Percentiles rank a stretch among this genome's conserved stretches.
These are phyloP conservation scores for Ceratobasidium sp. DNA, from an alignment of 1,284 basidiomycete genomes.

Conservation along the genomic window DNA sequence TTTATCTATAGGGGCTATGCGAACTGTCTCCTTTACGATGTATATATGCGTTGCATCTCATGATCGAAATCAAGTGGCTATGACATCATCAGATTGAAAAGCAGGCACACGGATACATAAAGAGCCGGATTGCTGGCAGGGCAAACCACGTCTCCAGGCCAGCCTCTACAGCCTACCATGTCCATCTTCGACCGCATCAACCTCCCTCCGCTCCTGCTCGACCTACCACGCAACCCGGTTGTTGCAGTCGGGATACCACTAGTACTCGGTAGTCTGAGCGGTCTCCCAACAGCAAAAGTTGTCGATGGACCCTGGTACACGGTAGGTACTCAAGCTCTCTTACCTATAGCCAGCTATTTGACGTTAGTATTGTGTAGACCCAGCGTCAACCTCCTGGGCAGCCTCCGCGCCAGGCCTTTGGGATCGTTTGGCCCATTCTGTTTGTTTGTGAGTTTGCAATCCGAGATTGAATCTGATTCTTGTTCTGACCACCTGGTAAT, in stretches of 20 bases:
- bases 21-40: background rate
- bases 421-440: constrained; percentile 66
- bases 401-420: constrained; percentile 62
- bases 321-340: constrained; percentile 49
- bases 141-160: background rate
- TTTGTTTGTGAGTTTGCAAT: constrained; percentile 49
- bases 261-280: constrained; percentile 62
- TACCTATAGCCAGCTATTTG: background rate
- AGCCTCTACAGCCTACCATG: constrained; percentile 44
- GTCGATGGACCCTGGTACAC: constrained; percentile 65
- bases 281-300: constrained; percentile 58
- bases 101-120: background rate
- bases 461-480: constrained; percentile 43
- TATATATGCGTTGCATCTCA: constrained; percentile 16
- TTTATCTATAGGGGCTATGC: background rate
- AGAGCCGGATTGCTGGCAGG: background rate
- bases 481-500: constrained; percentile 10
- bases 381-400: constrained; percentile 54
- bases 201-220: constrained; percentile 60
- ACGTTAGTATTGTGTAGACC: background rate
- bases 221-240: constrained; percentile 64
- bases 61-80: constrained; percentile 19
- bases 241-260: constrained; percentile 71
- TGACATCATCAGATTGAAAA: constrained; percentile 21
- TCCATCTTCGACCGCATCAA: constrained; percentile 45